Evolutionary conservation across 1,284 basidiomycete species (phyloP).

Genomic region (Puccinia polysora): DNA sequence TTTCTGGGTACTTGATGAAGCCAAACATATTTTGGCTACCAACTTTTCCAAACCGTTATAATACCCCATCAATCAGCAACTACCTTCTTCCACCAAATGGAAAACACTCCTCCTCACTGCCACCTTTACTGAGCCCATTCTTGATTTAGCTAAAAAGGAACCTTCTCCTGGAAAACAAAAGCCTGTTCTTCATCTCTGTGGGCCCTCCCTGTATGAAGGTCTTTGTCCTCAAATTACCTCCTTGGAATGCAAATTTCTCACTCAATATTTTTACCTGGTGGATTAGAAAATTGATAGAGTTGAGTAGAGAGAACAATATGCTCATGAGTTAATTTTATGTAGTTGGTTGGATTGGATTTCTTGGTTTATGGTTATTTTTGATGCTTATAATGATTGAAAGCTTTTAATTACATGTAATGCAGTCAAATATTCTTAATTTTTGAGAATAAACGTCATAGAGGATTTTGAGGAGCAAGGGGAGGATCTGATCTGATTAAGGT

Average conservation of each 20-base stretch:
- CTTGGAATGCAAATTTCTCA: slow-evolving; percentile 1
- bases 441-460: too few relatives aligned
- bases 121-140: slow-evolving; percentile 82
- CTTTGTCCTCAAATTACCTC: slow-evolving; percentile 15
- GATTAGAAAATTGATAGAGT: too few relatives aligned
- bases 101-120: slow-evolving; percentile 97
- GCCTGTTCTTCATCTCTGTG: slow-evolving; percentile 81
- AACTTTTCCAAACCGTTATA: slow-evolving; percentile 84
- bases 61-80: slow-evolving; percentile 65
- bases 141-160: slow-evolving; percentile 67
- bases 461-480: too few relatives aligned
- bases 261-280: slow-evolving; percentile 5
- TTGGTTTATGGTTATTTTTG: too few relatives aligned
- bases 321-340: too few relatives aligned
- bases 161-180: slow-evolving; percentile 76
- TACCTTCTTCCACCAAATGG: slow-evolving; percentile 67
- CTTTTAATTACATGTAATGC: too few relatives aligned
- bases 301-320: too few relatives aligned
- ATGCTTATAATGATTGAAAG: too few relatives aligned
- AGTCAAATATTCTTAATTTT: too few relatives aligned
- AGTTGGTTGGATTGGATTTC: too few relatives aligned
- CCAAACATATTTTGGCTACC: slow-evolving; percentile 82
- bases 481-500: too few relatives aligned
- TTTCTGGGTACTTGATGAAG: slow-evolving; percentile 82
- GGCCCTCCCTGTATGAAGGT: slow-evolving; percentile 63